Evolutionary conservation across 2,329 filamentous ascomycete genomes (phyloP), one percentile per base, ranked within the genome.

Genomic region (Neocucurbitaria cava): DNA sequence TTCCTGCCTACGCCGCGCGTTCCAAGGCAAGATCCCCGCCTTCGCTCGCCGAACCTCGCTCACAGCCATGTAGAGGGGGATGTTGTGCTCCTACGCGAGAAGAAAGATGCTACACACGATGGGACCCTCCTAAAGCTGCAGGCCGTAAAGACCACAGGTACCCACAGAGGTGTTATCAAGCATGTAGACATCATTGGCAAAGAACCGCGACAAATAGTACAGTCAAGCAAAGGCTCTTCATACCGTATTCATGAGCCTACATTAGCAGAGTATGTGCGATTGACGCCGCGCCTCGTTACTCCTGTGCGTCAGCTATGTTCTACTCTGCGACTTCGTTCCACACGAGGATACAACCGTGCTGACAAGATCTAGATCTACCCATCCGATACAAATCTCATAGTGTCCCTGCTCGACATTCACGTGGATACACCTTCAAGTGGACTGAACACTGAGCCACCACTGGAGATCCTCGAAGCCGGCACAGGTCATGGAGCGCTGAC

Each of bases 401-500:
- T 92, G 33, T 89, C 86, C 1, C 80, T 93, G 21, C 82, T 96
- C 20, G 90, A 95, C 71, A 81, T 95, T 40, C 87, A 94, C 70
- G 83, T 86, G 26, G 77, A 65, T 64, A 66, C 64, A 2, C 63
- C 65, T 13, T 77, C 26, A 60, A 66, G 33, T 68, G 76, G 75
- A 5, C 72, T 76, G 31, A 56, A 18, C 51, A 52, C 50, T 35
- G 57, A 46, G 74, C 79, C 67, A 8, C 84, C 82, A 0, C 73
- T 93, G 11, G 89, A 94, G 69, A 90, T 95, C 40, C 87, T 95
- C 47, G 91, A 95, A 75, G 90, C 90, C 42, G 91, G 91, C 15
- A 95, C 91, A 3, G 91, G 91, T n/a, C 90, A 93, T 80, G 91
- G 91, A 53, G 87, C 88, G 30, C 76, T 95, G 53, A 94, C 90